phyloP scores from a whole-genome alignment of 345 rosid genomes.

The Aquilaria yunnanensis region DNA sequence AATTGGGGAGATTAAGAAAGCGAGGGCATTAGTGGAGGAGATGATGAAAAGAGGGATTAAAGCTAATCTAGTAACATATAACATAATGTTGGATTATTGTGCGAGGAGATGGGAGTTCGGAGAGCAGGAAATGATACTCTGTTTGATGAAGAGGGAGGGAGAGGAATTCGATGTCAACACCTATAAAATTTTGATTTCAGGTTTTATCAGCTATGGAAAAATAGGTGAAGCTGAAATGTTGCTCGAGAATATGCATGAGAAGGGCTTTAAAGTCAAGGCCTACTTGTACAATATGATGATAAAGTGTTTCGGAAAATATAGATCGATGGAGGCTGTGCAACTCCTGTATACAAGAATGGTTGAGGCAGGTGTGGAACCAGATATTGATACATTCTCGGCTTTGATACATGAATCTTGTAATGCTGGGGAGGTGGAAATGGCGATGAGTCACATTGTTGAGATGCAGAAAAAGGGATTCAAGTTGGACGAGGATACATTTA shows the following conservation, averaged over 20 bases:
- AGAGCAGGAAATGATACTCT: slow-evolving; percentile 37
- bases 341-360: slow-evolving; percentile 32
- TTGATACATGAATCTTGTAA: slow-evolving; percentile 36
- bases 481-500: slow-evolving; percentile 29
- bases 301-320: slow-evolving; percentile 22
- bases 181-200: slow-evolving; percentile 36
- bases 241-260: slow-evolving; percentile 36
- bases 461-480: slow-evolving; percentile 35
- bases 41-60: slow-evolving; percentile 26
- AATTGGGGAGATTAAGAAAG: slow-evolving; percentile 41
- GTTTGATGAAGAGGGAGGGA: slow-evolving; percentile 38
- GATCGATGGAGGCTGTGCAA: slow-evolving; percentile 27
- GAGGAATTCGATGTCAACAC: slow-evolving; percentile 23
- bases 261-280: slow-evolving; percentile 30
- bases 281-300: slow-evolving; percentile 42
- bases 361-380: slow-evolving; percentile 24
- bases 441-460: slow-evolving; percentile 21
- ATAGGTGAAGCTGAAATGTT: slow-evolving; percentile 39
- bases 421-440: slow-evolving; percentile 31
- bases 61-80: slow-evolving; percentile 39
- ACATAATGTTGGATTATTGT: slow-evolving; percentile 39
- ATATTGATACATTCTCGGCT: slow-evolving; percentile 37
- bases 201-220: slow-evolving; percentile 41
- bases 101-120: slow-evolving; percentile 47
- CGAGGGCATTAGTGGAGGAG: slow-evolving; percentile 38